phyloP scores from a whole-genome alignment of 371 early-diverging fungal genomes.

The Rhizopus stolonifer region DNA sequence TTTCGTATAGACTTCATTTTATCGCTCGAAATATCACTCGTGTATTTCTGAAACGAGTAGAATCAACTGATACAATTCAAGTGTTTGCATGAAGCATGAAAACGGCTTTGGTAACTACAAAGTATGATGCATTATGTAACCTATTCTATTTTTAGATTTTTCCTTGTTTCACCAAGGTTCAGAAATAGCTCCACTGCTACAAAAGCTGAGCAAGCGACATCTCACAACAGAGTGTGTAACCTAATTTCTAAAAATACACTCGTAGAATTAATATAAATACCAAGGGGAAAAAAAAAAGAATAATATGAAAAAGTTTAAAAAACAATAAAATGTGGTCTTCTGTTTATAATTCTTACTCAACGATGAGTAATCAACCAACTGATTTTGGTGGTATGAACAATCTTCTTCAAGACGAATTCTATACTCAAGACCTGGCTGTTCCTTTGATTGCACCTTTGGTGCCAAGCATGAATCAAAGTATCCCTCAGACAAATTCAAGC shows the following conservation, averaged over 20 bases:
- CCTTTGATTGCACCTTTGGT: constrained; percentile 14
- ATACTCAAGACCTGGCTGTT: neutral
- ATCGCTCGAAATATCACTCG: too few species aligned
- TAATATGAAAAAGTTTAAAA: neutral
- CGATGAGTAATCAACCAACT: neutral
- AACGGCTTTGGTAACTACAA: neutral
- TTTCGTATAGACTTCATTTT: too few species aligned
- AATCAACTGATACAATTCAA: too few species aligned
- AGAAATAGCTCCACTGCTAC: neutral
- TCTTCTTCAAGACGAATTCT: neutral
- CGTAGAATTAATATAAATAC: neutral
- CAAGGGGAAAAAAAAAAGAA: neutral
- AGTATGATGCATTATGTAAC: neutral
- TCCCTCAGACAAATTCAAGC: neutral
- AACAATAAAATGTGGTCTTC: neutral
- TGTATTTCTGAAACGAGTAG: too few species aligned
- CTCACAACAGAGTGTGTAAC: neutral
- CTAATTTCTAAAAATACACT: neutral
- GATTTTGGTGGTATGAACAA: neutral
- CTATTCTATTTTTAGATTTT: neutral
- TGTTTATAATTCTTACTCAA: constrained; percentile 1
- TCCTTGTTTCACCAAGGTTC: neutral
- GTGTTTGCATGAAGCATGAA: too few species aligned
- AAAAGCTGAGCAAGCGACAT: neutral
- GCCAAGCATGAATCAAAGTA: neutral